These are phyloP conservation scores for Ambrosia artemisiifolia DNA, from an alignment of 129 eudicot genomes.

Conservation along the genomic window DNA sequence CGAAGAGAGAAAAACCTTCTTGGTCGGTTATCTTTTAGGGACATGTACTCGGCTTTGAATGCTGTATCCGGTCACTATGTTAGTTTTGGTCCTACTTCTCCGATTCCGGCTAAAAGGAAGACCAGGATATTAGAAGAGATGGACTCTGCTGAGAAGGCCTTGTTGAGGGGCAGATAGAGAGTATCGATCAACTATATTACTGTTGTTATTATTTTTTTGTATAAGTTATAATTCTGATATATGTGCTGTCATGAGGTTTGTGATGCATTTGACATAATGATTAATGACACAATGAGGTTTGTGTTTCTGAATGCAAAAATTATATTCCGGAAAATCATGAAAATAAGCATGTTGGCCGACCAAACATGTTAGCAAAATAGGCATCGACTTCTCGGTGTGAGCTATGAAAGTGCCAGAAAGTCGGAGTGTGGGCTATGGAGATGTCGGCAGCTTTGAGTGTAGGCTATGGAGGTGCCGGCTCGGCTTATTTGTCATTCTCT, in stretches of 20 bases:
- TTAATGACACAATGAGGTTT: conserved; percentile 32
- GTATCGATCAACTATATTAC: background rate
- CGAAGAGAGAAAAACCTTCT: conserved; percentile 78
- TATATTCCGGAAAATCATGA: too few relatives aligned
- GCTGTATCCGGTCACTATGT: conserved; percentile 96
- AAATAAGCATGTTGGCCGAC: too few relatives aligned
- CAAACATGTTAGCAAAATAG: too few relatives aligned
- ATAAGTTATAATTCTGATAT: conserved; percentile 12
- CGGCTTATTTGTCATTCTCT: too few relatives aligned
- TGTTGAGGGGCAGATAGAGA: conserved; percentile 75
- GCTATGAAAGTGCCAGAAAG: too few relatives aligned
- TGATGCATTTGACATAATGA: conserved; percentile 13
- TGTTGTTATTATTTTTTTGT: conserved; percentile 23
- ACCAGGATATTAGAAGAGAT: conserved; percentile 85
- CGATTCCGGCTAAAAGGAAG: conserved; percentile 91
- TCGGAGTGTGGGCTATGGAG: too few relatives aligned
- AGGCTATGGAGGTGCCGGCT: too few relatives aligned
- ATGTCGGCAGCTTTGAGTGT: too few relatives aligned
- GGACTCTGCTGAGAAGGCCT: conserved; percentile 94
- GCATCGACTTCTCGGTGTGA: too few relatives aligned
- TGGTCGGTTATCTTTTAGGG: conserved; percentile 80
- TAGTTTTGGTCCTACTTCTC: conserved; percentile 97
- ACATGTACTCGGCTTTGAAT: conserved; percentile 88
- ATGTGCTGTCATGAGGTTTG: conserved; percentile 26
- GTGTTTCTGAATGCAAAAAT: conserved; percentile 20